These are phyloP conservation scores for Cyberlindnera japonica DNA, from an alignment of 805 yeast genomes.

Conservation along the genomic window DNA sequence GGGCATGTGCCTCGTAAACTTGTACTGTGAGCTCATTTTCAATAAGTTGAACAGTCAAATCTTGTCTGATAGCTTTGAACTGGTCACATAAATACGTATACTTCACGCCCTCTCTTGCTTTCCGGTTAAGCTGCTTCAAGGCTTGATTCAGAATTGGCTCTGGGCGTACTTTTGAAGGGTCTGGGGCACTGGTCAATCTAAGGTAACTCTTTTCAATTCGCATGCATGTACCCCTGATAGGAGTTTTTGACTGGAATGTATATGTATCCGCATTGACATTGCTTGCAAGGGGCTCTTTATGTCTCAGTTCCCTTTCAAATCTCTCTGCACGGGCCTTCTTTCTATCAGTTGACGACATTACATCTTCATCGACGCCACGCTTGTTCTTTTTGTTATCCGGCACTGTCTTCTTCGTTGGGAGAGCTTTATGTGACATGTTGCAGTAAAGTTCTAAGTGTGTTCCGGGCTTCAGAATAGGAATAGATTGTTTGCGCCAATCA, in stretches of 20 bases:
- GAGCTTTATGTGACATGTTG: conserved; percentile 8
- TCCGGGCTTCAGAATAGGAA: conserved; percentile 22
- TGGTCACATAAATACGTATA: conserved; percentile 86
- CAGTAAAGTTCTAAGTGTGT: conserved; percentile 17
- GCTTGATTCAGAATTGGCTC: conserved; percentile 55
- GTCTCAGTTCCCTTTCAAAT: conserved; percentile 28
- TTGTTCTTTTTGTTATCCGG: conserved; percentile 1
- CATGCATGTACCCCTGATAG: conserved; percentile 60
- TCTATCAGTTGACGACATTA: conserved; percentile 26
- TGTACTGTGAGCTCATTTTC: conserved; percentile 68
- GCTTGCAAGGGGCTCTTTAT: conserved; percentile 18
- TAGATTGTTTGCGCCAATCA: conserved; percentile 27
- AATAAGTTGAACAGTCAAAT: conserved; percentile 86
- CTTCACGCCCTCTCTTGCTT: conserved; percentile 45
- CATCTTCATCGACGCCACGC: conserved; percentile 12
- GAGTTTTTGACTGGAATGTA: conserved; percentile 31
- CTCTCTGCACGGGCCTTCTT: conserved; percentile 34
- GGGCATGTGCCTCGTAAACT: conserved; percentile 84
- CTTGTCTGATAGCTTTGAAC: conserved; percentile 89
- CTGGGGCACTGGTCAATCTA: conserved; percentile 87
- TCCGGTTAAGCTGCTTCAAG: conserved; percentile 47
- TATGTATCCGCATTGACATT: conserved; percentile 29
- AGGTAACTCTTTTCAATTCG: conserved; percentile 73
- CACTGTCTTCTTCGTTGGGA: not conserved
- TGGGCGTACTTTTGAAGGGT: conserved; percentile 82